phyloP scores from a whole-genome alignment of 768 basidiomycete genomes.

The Agaricus sinodeliciosus region DNA sequence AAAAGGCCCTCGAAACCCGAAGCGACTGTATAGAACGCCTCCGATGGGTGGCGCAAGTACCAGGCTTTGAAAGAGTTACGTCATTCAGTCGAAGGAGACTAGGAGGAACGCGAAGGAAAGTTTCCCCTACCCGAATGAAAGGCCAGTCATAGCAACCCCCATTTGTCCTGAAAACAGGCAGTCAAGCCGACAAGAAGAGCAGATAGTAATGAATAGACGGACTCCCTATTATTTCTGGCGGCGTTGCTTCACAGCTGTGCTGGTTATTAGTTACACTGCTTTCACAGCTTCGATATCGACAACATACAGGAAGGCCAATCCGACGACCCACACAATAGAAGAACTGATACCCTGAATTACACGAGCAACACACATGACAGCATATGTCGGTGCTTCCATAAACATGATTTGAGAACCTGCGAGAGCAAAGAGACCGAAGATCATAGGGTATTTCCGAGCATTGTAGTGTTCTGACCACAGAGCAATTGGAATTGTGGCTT shows the following conservation, averaged over 20 bases:
- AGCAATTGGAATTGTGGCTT: slow-evolving; percentile 54
- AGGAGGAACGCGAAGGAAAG: not conserved
- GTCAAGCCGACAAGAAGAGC: not conserved
- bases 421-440: slow-evolving; percentile 43
- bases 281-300: not conserved
- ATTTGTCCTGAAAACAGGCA: slow-evolving; percentile 36
- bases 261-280: not conserved
- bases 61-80: slow-evolving; percentile 24
- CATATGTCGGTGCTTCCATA: slow-evolving; percentile 53
- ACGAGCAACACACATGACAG: slow-evolving; percentile 53
- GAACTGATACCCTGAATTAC: slow-evolving; percentile 55
- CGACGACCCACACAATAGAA: slow-evolving; percentile 57
- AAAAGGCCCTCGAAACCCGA: slow-evolving; percentile 58
- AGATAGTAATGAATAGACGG: slow-evolving; percentile 15
- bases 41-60: slow-evolving; percentile 53
- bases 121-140: slow-evolving; percentile 41
- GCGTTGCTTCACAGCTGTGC: slow-evolving; percentile 48
- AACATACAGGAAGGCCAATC: slow-evolving; percentile 49
- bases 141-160: slow-evolving; percentile 52
- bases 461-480: slow-evolving; percentile 46
- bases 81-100: not conserved
- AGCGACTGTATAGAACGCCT: slow-evolving; percentile 43
- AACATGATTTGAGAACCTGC: slow-evolving; percentile 51
- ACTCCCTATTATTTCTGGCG: slow-evolving; percentile 44
- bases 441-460: slow-evolving; percentile 39